Conservation (phyloP, 2,329 filamentous ascomycete genomes). For the Paraphaeosphaeria sporulosa region DNA sequence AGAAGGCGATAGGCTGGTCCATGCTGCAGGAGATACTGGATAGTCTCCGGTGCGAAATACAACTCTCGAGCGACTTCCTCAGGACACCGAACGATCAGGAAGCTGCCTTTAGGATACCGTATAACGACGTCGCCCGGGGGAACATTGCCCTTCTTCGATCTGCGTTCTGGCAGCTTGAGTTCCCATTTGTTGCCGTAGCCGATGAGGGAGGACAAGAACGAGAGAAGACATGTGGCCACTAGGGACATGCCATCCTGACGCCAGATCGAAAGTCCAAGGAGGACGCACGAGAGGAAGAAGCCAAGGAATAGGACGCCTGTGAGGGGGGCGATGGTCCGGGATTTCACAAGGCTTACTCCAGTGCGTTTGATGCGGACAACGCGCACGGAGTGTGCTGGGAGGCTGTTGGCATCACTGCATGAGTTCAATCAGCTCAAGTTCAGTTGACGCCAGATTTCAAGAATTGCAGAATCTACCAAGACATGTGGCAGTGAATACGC, state of each 20-base stretch:
- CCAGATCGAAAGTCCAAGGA: slow-evolving; percentile 55
- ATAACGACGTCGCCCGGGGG: slow-evolving; percentile 58
- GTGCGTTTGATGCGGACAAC: slow-evolving; percentile 50
- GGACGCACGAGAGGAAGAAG: slow-evolving; percentile 50
- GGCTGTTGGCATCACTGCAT: slow-evolving; percentile 44
- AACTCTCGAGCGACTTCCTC: slow-evolving; percentile 60
- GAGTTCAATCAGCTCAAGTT: background rate
- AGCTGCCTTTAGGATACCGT: slow-evolving; percentile 60
- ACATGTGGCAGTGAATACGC: too few species aligned
- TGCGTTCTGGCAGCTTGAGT: slow-evolving; percentile 52
- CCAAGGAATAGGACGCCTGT: slow-evolving; percentile 56
- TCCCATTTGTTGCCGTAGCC: slow-evolving; percentile 60
- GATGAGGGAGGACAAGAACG: slow-evolving; percentile 58
- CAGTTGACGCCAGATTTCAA: too few species aligned
- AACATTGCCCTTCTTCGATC: slow-evolving; percentile 35
- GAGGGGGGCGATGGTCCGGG: slow-evolving; percentile 56
- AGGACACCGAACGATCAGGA: slow-evolving; percentile 58
- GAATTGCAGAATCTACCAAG: too few species aligned
- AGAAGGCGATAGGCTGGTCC: slow-evolving; percentile 55
- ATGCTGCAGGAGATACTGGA: slow-evolving; percentile 54
- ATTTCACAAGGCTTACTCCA: slow-evolving; percentile 47
- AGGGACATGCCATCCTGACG: slow-evolving; percentile 60
- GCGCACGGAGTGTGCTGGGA: slow-evolving; percentile 50
- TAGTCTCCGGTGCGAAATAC: slow-evolving; percentile 60
- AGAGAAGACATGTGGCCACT: slow-evolving; percentile 57